Percentiles rank a stretch among this genome's conserved stretches.
Evolutionary conservation across 805 yeast species (phyloP).

Genomic region (Barnettozyma salicaria): DNA sequence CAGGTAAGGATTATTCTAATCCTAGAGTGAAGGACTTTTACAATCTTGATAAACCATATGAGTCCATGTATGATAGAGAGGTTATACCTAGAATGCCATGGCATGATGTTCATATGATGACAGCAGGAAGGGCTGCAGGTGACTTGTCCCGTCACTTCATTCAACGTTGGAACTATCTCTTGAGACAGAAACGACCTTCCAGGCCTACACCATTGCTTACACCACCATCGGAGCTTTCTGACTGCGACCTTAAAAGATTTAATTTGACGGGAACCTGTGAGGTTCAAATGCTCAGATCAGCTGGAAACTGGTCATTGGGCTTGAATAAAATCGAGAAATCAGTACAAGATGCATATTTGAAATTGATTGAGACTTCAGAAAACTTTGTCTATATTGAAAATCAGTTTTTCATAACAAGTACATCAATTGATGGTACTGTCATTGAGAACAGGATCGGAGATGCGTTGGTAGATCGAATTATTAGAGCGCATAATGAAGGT

Average conservation of each 20-base stretch:
- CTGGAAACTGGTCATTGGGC: slow-evolving; percentile 92
- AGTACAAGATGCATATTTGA: slow-evolving; percentile 88
- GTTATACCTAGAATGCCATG: slow-evolving; percentile 94
- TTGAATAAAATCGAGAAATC: slow-evolving; percentile 79
- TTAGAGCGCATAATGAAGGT: slow-evolving; percentile 74
- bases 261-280: slow-evolving; percentile 81
- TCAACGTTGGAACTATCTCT: slow-evolving; percentile 92
- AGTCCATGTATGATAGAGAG: slow-evolving; percentile 83
- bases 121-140: slow-evolving; percentile 90
- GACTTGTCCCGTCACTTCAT: slow-evolving; percentile 92
- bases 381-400: slow-evolving; percentile 94
- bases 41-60: slow-evolving; percentile 78
- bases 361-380: slow-evolving; percentile 83
- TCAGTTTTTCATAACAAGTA: slow-evolving; percentile 91
- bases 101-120: slow-evolving; percentile 98
- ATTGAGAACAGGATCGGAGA: slow-evolving; percentile 90
- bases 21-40: slow-evolving; percentile 88
- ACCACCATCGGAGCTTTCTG: slow-evolving; percentile 86
- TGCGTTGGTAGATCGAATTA: slow-evolving; percentile 94
- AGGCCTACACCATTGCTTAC: slow-evolving; percentile 85
- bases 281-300: slow-evolving; percentile 80
- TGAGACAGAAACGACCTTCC: slow-evolving; percentile 92
- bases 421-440: slow-evolving; percentile 74
- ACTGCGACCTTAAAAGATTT: slow-evolving; percentile 54
- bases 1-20: slow-evolving; percentile 96